These are phyloP conservation scores for Sphagnum tenellum DNA, from an alignment of 225 moss, liverwort and hornwort genomes.

Conservation along the genomic window DNA sequence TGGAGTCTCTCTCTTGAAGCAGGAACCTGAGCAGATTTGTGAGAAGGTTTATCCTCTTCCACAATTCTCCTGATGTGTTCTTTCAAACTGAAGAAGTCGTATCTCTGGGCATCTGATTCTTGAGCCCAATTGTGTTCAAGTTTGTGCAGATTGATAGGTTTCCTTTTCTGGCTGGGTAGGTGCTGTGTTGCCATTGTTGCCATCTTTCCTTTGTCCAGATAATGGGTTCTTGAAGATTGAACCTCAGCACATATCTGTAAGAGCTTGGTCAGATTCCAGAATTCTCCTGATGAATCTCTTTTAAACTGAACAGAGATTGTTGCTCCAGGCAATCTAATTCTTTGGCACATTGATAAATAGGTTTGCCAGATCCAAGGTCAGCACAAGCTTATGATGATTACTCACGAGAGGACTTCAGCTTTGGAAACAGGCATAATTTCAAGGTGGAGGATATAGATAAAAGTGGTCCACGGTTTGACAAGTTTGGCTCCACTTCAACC, in stretches of 20 bases:
- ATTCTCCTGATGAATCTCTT: neutral
- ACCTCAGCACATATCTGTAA: no score
- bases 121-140: no score
- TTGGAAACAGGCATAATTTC: conserved; percentile 79
- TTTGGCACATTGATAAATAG: neutral
- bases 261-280: neutral
- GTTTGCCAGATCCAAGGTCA: conserved; percentile 29
- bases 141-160: no score
- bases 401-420: conserved; percentile 87
- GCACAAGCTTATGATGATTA: conserved; percentile 68
- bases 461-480: conserved; percentile 77
- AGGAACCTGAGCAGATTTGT: neutral
- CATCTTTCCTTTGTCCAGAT: no score
- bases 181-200: no score
- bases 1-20: neutral
- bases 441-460: conserved; percentile 79
- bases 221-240: no score
- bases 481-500: conserved; percentile 84
- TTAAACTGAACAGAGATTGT: neutral
- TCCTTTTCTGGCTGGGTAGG: no score
- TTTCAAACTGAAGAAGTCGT: no score
- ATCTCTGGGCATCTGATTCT: no score
- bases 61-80: no score
- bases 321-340: neutral
- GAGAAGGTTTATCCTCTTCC: neutral